These are phyloP conservation scores for Penicillium tannophilum DNA, from an alignment of 495 filamentous ascomycete species.

Conservation along the genomic window DNA sequence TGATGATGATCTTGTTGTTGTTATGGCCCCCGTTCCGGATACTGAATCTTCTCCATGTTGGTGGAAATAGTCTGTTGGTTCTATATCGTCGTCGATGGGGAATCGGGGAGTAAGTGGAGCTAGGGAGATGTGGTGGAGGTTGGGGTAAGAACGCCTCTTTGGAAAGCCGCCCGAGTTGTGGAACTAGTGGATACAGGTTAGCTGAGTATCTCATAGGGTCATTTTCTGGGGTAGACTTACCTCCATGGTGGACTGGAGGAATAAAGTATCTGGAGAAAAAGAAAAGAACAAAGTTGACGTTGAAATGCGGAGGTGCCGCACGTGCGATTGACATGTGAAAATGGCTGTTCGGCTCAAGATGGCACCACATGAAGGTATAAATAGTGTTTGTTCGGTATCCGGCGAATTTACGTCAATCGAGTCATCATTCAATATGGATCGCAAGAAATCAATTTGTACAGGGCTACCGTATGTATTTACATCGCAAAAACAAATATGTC, in stretches of 20 bases:
- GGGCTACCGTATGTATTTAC: background rate
- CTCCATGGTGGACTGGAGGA: conserved; percentile 24
- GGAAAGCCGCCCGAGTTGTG: conserved; percentile 36
- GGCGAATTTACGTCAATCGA: background rate
- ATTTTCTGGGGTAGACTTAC: conserved; percentile 18
- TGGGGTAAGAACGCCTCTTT: conserved; percentile 50
- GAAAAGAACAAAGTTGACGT: conserved; percentile 8
- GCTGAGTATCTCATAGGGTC: background rate
- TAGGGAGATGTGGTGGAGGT: conserved; percentile 54
- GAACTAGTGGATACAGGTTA: conserved; percentile 11
- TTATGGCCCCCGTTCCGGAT: conserved; percentile 13
- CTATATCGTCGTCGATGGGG: conserved; percentile 53
- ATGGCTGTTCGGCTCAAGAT: background rate
- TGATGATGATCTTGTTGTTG: conserved; percentile 36
- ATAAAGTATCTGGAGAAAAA: conserved; percentile 1
- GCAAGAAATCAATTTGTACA: background rate
- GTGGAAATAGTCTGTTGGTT: conserved; percentile 39
- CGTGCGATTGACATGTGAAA: conserved; percentile 17
- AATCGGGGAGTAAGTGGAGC: conserved; percentile 68
- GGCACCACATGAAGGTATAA: no score
- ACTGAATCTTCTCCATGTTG: conserved; percentile 14
- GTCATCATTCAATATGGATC: background rate
- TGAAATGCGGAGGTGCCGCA: conserved; percentile 34
- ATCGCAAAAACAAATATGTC: background rate
- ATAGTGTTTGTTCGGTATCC: no score